A percentile compares a stretch with the other conserved stretches of the same genome.
These are phyloP conservation scores for Hymenoscyphus albidus DNA, from an alignment of 2,329 filamentous ascomycete species.

Conservation along the genomic window DNA sequence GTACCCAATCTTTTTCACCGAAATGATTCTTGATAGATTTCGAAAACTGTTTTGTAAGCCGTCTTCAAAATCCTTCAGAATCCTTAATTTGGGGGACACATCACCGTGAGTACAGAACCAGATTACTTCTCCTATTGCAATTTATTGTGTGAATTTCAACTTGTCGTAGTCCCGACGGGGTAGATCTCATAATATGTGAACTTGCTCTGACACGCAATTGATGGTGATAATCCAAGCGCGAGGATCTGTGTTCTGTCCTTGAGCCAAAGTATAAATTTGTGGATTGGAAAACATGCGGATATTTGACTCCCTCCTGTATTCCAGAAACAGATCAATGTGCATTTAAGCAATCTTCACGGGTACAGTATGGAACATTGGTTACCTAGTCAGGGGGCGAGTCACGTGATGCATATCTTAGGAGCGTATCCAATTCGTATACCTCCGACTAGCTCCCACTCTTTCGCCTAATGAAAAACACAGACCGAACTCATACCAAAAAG, in stretches of 20 bases:
- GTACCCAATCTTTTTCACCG: not conserved
- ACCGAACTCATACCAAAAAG: too few species aligned
- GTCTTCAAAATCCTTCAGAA: not conserved
- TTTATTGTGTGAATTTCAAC: not conserved
- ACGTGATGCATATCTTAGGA: too few species aligned
- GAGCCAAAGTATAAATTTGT: not conserved
- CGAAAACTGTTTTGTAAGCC: not conserved
- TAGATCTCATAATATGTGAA: not conserved
- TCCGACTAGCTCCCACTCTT: too few species aligned
- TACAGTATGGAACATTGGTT: too few species aligned
- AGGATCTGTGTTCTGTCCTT: too few species aligned
- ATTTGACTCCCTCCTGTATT: not conserved
- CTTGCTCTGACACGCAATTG: not conserved
- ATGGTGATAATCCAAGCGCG: not conserved
- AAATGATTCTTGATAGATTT: not conserved
- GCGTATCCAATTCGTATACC: too few species aligned
- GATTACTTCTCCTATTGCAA: not conserved
- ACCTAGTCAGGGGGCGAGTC: too few species aligned
- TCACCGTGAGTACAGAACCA: too few species aligned
- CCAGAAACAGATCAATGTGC: too few species aligned
- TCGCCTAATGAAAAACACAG: too few species aligned
- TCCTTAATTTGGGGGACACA: too few species aligned
- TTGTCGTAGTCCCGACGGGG: not conserved
- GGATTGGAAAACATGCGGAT: not conserved
- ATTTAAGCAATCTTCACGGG: too few species aligned